Evolutionary conservation across 805 yeast genomes (phyloP).

Genomic region (Saturnispora halmiae): DNA sequence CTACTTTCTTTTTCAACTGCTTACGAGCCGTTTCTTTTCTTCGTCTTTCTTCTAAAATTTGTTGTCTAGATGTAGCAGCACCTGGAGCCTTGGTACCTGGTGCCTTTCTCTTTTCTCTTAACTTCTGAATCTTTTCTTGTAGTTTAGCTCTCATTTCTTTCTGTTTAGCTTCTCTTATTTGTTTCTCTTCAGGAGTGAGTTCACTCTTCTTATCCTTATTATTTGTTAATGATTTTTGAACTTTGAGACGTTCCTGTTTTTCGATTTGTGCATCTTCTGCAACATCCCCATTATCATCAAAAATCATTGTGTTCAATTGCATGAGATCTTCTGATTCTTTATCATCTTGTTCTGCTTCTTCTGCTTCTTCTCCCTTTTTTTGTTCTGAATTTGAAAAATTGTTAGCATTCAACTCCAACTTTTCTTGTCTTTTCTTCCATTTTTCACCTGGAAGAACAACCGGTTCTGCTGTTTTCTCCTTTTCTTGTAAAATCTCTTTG

Average conservation of each 20-base stretch:
- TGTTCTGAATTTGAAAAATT: background rate
- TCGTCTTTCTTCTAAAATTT: slow-evolving; percentile 58
- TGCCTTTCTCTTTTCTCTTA: slow-evolving; percentile 82
- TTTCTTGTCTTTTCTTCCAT: slow-evolving; percentile 6
- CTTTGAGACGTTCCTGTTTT: slow-evolving; percentile 10
- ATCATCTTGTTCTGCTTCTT: slow-evolving; percentile 20
- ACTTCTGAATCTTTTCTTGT: slow-evolving; percentile 55
- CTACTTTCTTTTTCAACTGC: slow-evolving; percentile 21
- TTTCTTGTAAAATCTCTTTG: slow-evolving; percentile 47
- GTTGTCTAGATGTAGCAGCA: slow-evolving; percentile 80
- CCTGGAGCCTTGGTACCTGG: slow-evolving; percentile 77
- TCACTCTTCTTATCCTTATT: background rate
- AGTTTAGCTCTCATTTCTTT: slow-evolving; percentile 66
- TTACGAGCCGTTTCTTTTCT: slow-evolving; percentile 33
- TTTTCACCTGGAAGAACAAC: slow-evolving; percentile 31
- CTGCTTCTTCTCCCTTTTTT: slow-evolving; percentile 11
- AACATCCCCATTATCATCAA: slow-evolving; percentile 14
- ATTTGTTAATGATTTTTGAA: slow-evolving; percentile 5
- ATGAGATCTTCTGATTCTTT: slow-evolving; percentile 12
- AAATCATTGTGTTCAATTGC: slow-evolving; percentile 4
- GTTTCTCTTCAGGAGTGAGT: slow-evolving; percentile 18
- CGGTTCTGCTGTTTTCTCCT: slow-evolving; percentile 45
- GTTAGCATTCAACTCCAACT: background rate
- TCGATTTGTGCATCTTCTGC: slow-evolving; percentile 25
- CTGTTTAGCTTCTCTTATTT: slow-evolving; percentile 40